Base-by-base conservation (phyloP, 176 grass and related monocot species). In the Eremochloa ophiuroides region DNA sequence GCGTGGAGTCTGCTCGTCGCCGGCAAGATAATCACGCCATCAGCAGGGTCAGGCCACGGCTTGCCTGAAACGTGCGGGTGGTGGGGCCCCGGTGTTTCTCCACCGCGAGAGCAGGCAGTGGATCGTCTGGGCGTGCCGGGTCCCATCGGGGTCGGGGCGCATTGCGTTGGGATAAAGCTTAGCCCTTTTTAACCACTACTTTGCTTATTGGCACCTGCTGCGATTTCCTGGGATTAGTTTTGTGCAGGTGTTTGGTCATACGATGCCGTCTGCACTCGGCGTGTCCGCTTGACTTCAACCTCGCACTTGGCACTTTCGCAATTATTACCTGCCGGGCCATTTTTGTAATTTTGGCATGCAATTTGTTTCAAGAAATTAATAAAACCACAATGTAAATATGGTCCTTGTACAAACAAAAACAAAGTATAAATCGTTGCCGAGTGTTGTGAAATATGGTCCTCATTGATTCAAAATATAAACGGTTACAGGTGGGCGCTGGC, bases 121-220 rank as follows among this genome's bases (percentile, higher is more conserved):
- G 55, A 78, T 73, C 41, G 40, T 14, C 27, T 48, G 42, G 35
- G 47, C n/a, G 22, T 58, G 55, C 17, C 10, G 47, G 30, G 70
- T 85, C 71, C 60, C 86, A 48, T 74, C 61, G 22, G 22, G 22
- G 30, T n/a, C n/a, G n/a, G n/a, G n/a, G n/a, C n/a, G n/a, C n/a
- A n/a, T n/a, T n/a, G n/a, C n/a, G n/a, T n/a, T n/a, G n/a, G 62
- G 79, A 88, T 88, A 88, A 88, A 64, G 44, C 63, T 66, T 65
- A 62, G 35, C 27, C 31, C 16, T n/a, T 56, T 64, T 59, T 37
- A 3, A 8, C 76, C 43, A 81, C 63, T 58, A 23, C 33, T 48
- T 40, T 71, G 40, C 65, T 81, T 66, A 66, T 59, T 53, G 51
- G 67, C 66, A 20, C 56, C 53, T 29, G 25, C 28, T 69, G 66